phyloP scores from a whole-genome alignment of 768 basidiomycete genomes.

The Favolaschia claudopus region DNA sequence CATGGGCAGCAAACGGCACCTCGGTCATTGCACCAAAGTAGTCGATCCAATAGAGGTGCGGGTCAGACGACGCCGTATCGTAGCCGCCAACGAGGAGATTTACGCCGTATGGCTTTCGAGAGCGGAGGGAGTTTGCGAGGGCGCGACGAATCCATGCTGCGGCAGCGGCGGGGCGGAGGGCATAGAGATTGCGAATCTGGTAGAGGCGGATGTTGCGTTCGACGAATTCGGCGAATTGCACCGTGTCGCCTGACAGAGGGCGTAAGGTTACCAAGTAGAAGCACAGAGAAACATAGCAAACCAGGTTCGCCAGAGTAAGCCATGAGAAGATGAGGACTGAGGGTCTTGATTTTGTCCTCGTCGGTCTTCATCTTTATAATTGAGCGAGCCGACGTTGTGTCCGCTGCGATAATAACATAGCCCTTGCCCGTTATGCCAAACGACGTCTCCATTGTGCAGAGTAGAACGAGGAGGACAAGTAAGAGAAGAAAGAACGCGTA shows the following conservation, averaged over 20 bases:
- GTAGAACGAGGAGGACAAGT: constrained; percentile 8
- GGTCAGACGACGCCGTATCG: constrained; percentile 75
- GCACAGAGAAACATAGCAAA: constrained; percentile 38
- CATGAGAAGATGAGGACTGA: constrained; percentile 94
- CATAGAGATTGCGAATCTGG: constrained; percentile 92
- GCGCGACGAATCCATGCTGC: constrained; percentile 95
- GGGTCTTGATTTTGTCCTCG: constrained; percentile 94
- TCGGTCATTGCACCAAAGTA: constrained; percentile 90
- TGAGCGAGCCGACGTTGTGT: constrained; percentile 87
- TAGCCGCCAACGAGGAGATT: constrained; percentile 94
- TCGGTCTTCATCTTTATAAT: constrained; percentile 98
- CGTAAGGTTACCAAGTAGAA: background rate
- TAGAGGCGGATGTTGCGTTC: constrained; percentile 96
- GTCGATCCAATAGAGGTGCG: constrained; percentile 95
- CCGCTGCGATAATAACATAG: constrained; percentile 91
- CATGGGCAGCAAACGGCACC: constrained; percentile 94
- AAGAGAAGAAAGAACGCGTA: constrained; percentile 17
- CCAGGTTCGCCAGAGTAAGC: constrained; percentile 95
- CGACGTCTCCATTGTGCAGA: constrained; percentile 87
- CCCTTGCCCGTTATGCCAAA: constrained; percentile 93
- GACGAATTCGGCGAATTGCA: constrained; percentile 95
- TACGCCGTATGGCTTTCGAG: constrained; percentile 87
- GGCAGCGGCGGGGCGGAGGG: constrained; percentile 89
- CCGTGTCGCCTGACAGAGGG: constrained; percentile 78
- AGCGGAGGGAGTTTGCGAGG: constrained; percentile 89